These are phyloP conservation scores for Diddensiella transvaalensis DNA, from an alignment of 805 yeast genomes.

Conservation along the genomic window DNA sequence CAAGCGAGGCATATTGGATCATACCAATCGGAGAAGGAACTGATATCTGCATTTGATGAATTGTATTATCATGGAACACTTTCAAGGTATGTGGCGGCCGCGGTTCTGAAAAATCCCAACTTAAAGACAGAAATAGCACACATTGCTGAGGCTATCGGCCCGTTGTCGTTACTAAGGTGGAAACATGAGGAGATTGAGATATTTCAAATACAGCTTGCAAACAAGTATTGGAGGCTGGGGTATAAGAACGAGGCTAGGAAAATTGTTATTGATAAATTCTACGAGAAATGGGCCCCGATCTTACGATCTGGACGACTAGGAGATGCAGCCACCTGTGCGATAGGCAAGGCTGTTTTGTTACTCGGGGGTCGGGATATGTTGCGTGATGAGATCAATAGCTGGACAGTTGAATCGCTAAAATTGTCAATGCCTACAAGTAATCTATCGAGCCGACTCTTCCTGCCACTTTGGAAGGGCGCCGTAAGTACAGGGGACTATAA, in stretches of 20 bases:
- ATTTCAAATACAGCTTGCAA: conserved; percentile 29
- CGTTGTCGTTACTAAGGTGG: conserved; percentile 30
- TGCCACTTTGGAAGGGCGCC: conserved; percentile 14
- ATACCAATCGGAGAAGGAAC: conserved; percentile 10
- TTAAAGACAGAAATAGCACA: conserved; percentile 20
- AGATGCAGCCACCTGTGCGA: conserved; percentile 5
- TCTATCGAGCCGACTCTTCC: conserved; percentile 3
- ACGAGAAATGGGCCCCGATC: conserved; percentile 21
- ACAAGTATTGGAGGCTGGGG: conserved; percentile 27
- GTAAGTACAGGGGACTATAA: conserved; percentile 1
- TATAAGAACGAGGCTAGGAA: conserved; percentile 19
- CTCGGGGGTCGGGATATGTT: conserved; percentile 9
- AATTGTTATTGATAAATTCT: conserved; percentile 22
- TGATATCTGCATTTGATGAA: conserved; percentile 24
- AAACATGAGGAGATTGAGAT: conserved; percentile 21
- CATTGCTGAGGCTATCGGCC: conserved; percentile 24
- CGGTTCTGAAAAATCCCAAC: conserved; percentile 23
- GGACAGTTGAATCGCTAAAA: conserved; percentile 7
- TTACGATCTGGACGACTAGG: conserved; percentile 8
- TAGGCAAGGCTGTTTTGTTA: conserved; percentile 16
- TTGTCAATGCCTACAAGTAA: conserved; percentile 1
- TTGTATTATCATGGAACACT: conserved; percentile 29
- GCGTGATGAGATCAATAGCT: conserved; percentile 1
- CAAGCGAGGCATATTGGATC: conserved; percentile 1
- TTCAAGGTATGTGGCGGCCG: conserved; percentile 22